Evolutionary conservation across 2,329 filamentous ascomycete genomes (phyloP).

Genomic region (Delphinella strobiligena): DNA sequence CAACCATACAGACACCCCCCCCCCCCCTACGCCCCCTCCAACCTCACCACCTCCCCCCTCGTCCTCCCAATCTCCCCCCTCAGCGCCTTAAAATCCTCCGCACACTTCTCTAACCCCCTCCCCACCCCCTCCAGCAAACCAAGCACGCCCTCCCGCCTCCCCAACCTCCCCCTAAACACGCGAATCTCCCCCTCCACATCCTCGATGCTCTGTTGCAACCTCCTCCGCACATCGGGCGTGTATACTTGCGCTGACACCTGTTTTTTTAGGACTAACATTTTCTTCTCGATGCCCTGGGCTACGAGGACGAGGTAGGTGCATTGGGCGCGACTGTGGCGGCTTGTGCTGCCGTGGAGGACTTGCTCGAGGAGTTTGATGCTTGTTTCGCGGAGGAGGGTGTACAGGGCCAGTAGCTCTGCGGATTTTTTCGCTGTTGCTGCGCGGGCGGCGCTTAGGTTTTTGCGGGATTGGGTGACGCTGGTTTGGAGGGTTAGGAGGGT

Average conservation of each 20-base stretch:
- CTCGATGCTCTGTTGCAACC: conserved; percentile 8
- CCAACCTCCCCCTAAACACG: background rate
- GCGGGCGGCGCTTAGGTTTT: conserved; percentile 16
- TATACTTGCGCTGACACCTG: conserved; percentile 15
- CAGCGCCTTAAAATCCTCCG: conserved; percentile 11
- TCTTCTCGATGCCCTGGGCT: conserved; percentile 29
- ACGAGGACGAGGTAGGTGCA: conserved; percentile 31
- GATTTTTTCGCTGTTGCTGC: conserved; percentile 23
- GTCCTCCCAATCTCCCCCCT: conserved; percentile 22
- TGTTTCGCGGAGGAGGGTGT: conserved; percentile 25
- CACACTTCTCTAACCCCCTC: background rate
- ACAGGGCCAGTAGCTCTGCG: conserved; percentile 21
- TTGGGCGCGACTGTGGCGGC: conserved; percentile 28
- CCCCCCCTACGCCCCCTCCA: conserved; percentile 13
- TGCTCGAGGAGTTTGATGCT: conserved; percentile 34
- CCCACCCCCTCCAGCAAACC: background rate
- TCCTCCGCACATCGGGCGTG: conserved; percentile 14
- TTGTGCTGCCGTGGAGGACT: conserved; percentile 32
- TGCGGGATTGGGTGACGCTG: conserved; percentile 9
- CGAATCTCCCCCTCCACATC: conserved; percentile 1
- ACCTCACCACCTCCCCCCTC: conserved; percentile 18
- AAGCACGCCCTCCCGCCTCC: background rate
- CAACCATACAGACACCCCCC: too few relatives aligned
- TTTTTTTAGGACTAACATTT: conserved; percentile 21
- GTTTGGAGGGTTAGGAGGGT: background rate